Percentiles rank a stretch among this genome's conserved stretches.
Conservation (phyloP, 2,329 filamentous ascomycete species). For the Geosmithia morbida region DNA sequence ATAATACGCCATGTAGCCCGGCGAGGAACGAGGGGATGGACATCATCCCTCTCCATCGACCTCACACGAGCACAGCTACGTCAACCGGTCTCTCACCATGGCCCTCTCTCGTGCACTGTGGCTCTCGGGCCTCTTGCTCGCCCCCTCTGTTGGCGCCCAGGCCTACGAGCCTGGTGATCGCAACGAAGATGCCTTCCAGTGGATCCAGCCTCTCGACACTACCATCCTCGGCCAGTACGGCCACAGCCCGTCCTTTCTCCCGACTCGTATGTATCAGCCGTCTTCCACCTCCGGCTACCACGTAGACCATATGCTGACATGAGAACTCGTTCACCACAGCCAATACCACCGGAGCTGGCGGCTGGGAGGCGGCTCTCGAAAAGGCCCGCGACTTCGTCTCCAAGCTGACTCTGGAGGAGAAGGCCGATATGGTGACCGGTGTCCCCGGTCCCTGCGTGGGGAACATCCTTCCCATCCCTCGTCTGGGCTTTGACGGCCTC, state of each 20-base stretch:
- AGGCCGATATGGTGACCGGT: constrained; percentile 18
- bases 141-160: constrained; percentile 12
- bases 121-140: constrained; percentile 16
- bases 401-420: constrained; percentile 14
- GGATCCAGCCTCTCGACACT: constrained; percentile 24
- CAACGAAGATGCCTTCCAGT: constrained; percentile 16
- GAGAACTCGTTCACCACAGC: constrained; percentile 7
- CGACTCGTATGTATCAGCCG: constrained; percentile 16
- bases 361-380: constrained; percentile 19
- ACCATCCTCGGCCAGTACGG: constrained; percentile 24
- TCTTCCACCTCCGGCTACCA: constrained; percentile 1
- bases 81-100: not conserved
- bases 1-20: not conserved
- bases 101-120: constrained; percentile 14
- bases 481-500: constrained; percentile 25
- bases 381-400: constrained; percentile 19
- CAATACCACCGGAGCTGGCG: constrained; percentile 17
- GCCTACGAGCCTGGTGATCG: constrained; percentile 10
- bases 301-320: constrained; percentile 5
- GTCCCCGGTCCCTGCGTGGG: constrained; percentile 17
- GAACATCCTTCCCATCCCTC: constrained; percentile 21
- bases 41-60: not conserved
- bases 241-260: constrained; percentile 19
- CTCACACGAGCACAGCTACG: not conserved
- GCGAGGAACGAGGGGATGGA: not conserved